Conservation (phyloP, 116 monocot species). For the Thalassia testudinum region DNA sequence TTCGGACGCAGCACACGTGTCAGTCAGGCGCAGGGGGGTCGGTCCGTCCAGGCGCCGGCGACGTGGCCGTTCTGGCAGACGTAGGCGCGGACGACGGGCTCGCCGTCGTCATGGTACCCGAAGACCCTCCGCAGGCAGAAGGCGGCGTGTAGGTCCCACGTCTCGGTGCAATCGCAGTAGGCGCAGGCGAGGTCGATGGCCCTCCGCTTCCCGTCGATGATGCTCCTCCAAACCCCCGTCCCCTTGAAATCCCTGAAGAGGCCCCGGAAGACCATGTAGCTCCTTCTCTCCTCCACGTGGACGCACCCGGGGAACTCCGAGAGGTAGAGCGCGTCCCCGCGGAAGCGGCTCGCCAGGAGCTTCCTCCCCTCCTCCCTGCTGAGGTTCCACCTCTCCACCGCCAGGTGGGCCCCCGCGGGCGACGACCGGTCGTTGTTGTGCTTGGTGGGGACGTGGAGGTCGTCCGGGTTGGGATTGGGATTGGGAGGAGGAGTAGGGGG, state of each 20-base stretch:
- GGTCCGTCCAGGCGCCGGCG: constrained; percentile 76
- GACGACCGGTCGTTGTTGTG: constrained; percentile 1
- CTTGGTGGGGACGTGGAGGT: constrained; percentile 8
- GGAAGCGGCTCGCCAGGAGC: constrained; percentile 57
- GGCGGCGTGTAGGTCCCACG: constrained; percentile 70
- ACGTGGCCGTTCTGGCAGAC: constrained; percentile 87
- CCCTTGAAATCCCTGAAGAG: constrained; percentile 69
- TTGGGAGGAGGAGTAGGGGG: background rate
- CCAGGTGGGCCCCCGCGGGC: constrained; percentile 31
- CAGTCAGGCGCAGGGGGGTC: constrained; percentile 43
- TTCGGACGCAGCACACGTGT: no score
- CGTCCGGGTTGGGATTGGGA: background rate
- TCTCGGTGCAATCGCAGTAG: constrained; percentile 44
- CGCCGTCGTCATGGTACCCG: constrained; percentile 83
- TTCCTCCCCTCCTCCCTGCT: constrained; percentile 70
- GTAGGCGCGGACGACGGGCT: constrained; percentile 69
- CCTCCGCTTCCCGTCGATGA: constrained; percentile 14
- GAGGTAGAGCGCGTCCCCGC: constrained; percentile 58
- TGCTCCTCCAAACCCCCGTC: constrained; percentile 73
- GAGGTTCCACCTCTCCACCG: constrained; percentile 35
- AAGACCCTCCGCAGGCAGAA: constrained; percentile 64
- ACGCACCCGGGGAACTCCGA: constrained; percentile 82
- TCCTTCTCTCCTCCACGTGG: constrained; percentile 55
- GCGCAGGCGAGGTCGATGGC: constrained; percentile 40
- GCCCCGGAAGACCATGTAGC: constrained; percentile 82